Evolutionary conservation across 257 asterid genomes (phyloP), one percentile per base, ranked within the genome.

Genomic region (Perilla frutescens): DNA sequence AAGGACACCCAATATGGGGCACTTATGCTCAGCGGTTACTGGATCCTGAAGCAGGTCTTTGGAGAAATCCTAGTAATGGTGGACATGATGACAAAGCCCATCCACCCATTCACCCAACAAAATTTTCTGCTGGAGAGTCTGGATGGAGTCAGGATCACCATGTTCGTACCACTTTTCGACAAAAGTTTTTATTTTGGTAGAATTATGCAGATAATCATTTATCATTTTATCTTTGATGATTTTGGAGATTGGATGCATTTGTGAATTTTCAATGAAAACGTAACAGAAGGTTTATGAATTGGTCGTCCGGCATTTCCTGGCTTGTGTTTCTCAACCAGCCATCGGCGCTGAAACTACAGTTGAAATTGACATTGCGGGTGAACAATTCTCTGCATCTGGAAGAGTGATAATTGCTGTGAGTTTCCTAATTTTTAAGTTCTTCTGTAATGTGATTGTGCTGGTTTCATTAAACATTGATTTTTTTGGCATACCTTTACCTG

Each of bases 31-130:
- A 89, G 79, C 84, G 87, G 66, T 85, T 94, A 80, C 80, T 94
- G 84, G 89, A 94, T 80, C 96, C 96, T 71, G 96, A 83, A 74
- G 70, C 92, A 74, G 89, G 90, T 74, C 91, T 91, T 7, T 94
- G 98, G 99, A 88, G 92, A 81, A 79, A 86, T 73, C 99, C 99
- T 73, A 81, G 87, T 66, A 82, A 80, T 76, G 99, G 99, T 51
- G 97, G 97, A 73, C 96, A 91, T 82, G 95, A 94, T 82, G 99
- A 94, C 91, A 91, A 91, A 72, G 99, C 99, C 53, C 99, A 94
- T 74, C 99, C 99, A 61, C 99, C 99, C 55, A 94, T 94, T 76
- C 98, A 94, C 87, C 99, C 99, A 64, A 94, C 99, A 58, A 94
- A 87, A 78, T 91, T 87, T 86, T 88, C 96, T 61, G 87, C 90